Evolutionary conservation across 352 stramenopile species (phyloP).

Genomic region (Elongisporangium anandrum): DNA sequence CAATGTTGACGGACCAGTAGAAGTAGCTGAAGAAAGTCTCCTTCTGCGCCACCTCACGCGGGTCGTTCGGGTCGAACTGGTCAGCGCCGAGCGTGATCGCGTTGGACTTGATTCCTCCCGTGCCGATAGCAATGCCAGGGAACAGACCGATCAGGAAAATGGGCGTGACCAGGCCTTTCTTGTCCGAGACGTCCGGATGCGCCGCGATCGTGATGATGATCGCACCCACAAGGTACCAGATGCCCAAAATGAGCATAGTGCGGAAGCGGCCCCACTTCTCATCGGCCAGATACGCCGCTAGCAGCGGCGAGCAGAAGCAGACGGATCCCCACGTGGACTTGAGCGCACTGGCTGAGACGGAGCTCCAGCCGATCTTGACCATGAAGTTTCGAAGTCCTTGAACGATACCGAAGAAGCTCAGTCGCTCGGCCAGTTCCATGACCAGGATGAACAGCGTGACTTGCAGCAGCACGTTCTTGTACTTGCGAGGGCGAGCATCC

Average conservation of each 20-base stretch:
- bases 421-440: constrained; percentile 36
- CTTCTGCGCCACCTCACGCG: constrained; percentile 35
- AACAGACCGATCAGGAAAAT: constrained; percentile 42
- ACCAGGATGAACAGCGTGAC: background rate
- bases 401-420: constrained; percentile 88
- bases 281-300: constrained; percentile 59
- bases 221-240: constrained; percentile 51
- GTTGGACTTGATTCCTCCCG: constrained; percentile 47
- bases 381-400: constrained; percentile 56
- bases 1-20: constrained; percentile 79
- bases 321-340: constrained; percentile 66
- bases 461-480: constrained; percentile 35
- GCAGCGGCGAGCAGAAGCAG: constrained; percentile 52
- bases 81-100: constrained; percentile 52
- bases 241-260: constrained; percentile 47
- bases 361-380: constrained; percentile 46
- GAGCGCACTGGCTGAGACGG: constrained; percentile 46
- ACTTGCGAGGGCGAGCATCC: constrained; percentile 30
- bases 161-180: constrained; percentile 10
- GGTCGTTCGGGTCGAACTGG: constrained; percentile 43
- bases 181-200: constrained; percentile 26
- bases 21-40: constrained; percentile 80
- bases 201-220: constrained; percentile 43
- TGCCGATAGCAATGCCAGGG: constrained; percentile 28
- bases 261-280: constrained; percentile 61